phyloP scores from a whole-genome alignment of 805 yeast species.

The Cyberlindnera maritima region DNA sequence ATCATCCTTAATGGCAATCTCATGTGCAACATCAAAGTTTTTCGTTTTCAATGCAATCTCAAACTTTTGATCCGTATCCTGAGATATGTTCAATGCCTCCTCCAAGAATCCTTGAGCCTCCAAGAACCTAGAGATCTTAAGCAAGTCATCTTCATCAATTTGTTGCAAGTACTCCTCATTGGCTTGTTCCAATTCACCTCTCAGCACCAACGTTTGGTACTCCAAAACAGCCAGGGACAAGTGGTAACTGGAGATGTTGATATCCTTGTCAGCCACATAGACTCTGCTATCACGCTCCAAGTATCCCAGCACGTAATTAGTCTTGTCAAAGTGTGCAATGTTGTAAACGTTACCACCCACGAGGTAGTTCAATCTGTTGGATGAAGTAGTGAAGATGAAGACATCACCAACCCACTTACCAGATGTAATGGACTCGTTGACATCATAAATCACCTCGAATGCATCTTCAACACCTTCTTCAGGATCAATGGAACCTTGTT shows the following conservation, averaged over 20 bases:
- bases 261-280: constrained; percentile 87
- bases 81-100: constrained; percentile 79
- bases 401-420: constrained; percentile 99
- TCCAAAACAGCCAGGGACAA: constrained; percentile 85
- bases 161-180: constrained; percentile 55
- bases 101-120: constrained; percentile 89
- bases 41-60: constrained; percentile 82
- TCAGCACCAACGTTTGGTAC: constrained; percentile 91
- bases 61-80: constrained; percentile 87
- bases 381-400: constrained; percentile 81
- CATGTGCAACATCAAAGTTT: constrained; percentile 68
- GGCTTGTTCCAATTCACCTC: constrained; percentile 91
- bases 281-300: constrained; percentile 86
- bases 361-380: constrained; percentile 87
- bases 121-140: constrained; percentile 85
- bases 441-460: constrained; percentile 80
- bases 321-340: constrained; percentile 88
- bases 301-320: constrained; percentile 84
- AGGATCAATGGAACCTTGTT: constrained; percentile 54
- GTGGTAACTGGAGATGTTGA: constrained; percentile 76
- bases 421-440: constrained; percentile 75
- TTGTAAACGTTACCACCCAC: constrained; percentile 94
- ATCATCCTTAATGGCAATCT: constrained; percentile 52
- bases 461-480: constrained; percentile 90
- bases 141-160: constrained; percentile 61